Percentiles rank a stretch among this genome's conserved stretches.
Conservation (phyloP, 1,284 basidiomycete genomes). For the Apiotrichum sp. region DNA sequence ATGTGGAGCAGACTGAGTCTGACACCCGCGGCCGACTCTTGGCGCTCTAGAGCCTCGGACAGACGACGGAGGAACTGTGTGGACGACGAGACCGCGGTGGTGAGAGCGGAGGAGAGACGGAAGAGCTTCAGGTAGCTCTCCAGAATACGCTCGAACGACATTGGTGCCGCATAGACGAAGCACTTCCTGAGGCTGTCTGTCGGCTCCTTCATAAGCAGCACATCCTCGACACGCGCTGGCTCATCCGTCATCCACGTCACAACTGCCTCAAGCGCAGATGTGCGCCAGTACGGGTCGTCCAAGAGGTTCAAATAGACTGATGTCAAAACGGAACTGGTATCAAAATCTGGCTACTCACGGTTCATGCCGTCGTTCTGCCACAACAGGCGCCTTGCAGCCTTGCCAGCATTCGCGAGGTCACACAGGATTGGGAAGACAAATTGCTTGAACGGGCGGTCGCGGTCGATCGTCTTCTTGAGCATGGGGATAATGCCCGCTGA, state of each 20-base stretch:
- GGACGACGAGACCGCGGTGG: conserved; percentile 60
- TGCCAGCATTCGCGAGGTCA: conserved; percentile 87
- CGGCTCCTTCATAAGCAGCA: conserved; percentile 63
- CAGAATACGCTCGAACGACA: conserved; percentile 89
- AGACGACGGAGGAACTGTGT: conserved; percentile 83
- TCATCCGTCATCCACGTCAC: conserved; percentile 94
- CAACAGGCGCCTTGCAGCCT: conserved; percentile 74
- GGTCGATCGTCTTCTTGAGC: conserved; percentile 77
- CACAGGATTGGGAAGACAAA: conserved; percentile 95
- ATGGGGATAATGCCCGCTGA: conserved; percentile 89
- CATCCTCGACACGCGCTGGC: conserved; percentile 84
- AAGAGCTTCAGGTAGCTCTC: conserved; percentile 86
- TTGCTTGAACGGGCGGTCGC: conserved; percentile 85
- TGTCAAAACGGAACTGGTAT: conserved; percentile 18
- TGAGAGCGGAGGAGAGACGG: conserved; percentile 67
- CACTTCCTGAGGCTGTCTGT: conserved; percentile 70
- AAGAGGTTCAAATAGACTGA: conserved; percentile 75
- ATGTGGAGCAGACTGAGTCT: conserved; percentile 83
- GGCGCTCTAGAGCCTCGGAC: conserved; percentile 68
- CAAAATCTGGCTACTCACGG: conserved; percentile 28
- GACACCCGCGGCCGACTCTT: conserved; percentile 69
- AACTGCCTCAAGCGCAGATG: conserved; percentile 84
- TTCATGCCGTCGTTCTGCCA: conserved; percentile 81
- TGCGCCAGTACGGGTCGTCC: conserved; percentile 91
- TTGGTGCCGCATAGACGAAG: conserved; percentile 80